Evolutionary conservation across 768 basidiomycete genomes (phyloP), one percentile per base, ranked within the genome.

Genomic region (Lentinula edodes): DNA sequence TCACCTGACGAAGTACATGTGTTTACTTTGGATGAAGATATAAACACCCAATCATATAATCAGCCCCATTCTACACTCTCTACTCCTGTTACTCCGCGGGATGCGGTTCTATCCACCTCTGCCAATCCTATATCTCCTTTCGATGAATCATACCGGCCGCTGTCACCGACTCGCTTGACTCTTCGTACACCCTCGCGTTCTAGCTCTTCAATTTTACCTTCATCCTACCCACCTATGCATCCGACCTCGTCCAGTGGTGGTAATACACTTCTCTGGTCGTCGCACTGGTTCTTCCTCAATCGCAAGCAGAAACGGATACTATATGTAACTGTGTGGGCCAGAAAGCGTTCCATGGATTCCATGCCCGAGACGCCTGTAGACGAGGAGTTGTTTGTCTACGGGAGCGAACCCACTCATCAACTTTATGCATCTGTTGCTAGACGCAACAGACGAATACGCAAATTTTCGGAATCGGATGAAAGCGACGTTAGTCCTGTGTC

Each of bases 271-370:
- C 80, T 98, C 6, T 98, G 95, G 95, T 95, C 92, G 38, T 93
- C 92, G 10, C 93, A 96, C 72, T 96, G 93, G 89, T 98, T 98
- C 80, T 96, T 98, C 78, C 78, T 93, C 68, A 96, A 95, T 79
- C 84, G 89, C 68, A 95, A 93, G 78, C 77, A 87, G 75, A 97
- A 95, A 77, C 87, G 95, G 20, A 85, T 98, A 67, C 75, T 98
- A 60, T 98, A 96, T 76, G 83, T 97, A 62, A 90, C 93, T 1
- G 87, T 93, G 20, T 97, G 94, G 93, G 93, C 95, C 6, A 84
- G 89, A 48, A 56, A 56, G 23, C 55, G 55, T 6, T 56, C 55
- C 13, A 23, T 56, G 9, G 5, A 39, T 43, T 56, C 55, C 32
- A 54, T 54, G 18, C 39, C 23, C 10, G 23, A 39, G 9, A 56